A percentile compares a stretch with the other conserved stretches of the same genome.
These are phyloP conservation scores for Decorospora gaudefroyi DNA, from an alignment of 2,329 filamentous ascomycete genomes.

Conservation along the genomic window DNA sequence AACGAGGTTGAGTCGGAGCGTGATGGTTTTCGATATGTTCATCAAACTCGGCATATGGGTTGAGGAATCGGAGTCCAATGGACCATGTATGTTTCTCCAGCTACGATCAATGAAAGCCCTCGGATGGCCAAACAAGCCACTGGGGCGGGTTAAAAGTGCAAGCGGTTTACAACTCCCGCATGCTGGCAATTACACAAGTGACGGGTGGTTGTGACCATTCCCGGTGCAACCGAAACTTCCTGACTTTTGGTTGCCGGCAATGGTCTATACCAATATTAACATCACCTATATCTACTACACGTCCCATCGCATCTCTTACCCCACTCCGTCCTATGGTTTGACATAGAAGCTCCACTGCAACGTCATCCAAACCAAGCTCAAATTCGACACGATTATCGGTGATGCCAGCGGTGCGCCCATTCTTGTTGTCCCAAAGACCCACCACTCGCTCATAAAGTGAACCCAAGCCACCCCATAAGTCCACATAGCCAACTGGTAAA, in stretches of 20 bases:
- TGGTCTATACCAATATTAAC: not conserved
- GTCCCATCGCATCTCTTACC: not conserved
- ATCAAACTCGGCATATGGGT: constrained; percentile 47
- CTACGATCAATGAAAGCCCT: constrained; percentile 50
- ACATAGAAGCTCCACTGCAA: constrained; percentile 73
- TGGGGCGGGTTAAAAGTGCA: constrained; percentile 47
- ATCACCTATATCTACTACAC: not conserved
- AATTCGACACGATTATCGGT: constrained; percentile 62
- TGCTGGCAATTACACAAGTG: constrained; percentile 11
- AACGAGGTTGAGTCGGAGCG: constrained; percentile 33
- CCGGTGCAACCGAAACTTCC: too few relatives aligned
- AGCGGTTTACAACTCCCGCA: constrained; percentile 6
- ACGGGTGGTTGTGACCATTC: constrained; percentile 1
- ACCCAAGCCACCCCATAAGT: constrained; percentile 76
- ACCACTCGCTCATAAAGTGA: constrained; percentile 69
- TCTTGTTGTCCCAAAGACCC: constrained; percentile 75
- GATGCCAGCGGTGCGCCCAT: constrained; percentile 63
- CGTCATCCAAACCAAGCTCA: constrained; percentile 65
- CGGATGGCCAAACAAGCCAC: constrained; percentile 42
- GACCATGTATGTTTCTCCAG: constrained; percentile 50
- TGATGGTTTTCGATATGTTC: constrained; percentile 43
- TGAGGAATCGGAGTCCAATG: constrained; percentile 49
- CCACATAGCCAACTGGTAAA: constrained; percentile 81
- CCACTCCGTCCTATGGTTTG: constrained; percentile 11
- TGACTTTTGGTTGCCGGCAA: too few relatives aligned